phyloP scores from a whole-genome alignment of 2,329 filamentous ascomycete species.

The Verticillium nonalfalfae region DNA sequence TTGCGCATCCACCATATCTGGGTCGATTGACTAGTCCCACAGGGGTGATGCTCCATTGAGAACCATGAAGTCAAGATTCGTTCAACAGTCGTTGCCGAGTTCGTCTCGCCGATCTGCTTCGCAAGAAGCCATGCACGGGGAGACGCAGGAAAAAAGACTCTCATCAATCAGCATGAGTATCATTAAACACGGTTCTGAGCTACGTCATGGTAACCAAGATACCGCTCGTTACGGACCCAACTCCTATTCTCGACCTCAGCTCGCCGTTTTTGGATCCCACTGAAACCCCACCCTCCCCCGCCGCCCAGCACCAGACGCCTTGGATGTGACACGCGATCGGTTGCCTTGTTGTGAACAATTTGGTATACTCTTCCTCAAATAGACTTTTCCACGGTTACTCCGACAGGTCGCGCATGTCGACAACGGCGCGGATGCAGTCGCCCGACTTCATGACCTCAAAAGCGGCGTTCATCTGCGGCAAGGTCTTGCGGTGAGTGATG shows the following conservation, averaged over 20 bases:
- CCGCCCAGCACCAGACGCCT: background rate
- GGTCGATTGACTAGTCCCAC: too few relatives aligned
- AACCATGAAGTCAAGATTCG: too few relatives aligned
- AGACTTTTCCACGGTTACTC: background rate
- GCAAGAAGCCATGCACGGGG: background rate
- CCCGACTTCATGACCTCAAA: conserved; percentile 94
- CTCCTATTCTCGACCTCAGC: background rate
- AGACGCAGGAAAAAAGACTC: background rate
- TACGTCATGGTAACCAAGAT: background rate
- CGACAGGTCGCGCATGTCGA: conserved; percentile 49
- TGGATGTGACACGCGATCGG: background rate
- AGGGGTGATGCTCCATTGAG: too few relatives aligned
- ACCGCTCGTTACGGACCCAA: background rate
- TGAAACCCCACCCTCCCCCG: background rate
- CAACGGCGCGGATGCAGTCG: conserved; percentile 94
- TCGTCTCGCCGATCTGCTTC: background rate
- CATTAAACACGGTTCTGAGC: background rate
- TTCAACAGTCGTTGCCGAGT: background rate
- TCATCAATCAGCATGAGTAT: background rate
- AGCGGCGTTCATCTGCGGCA: conserved; percentile 79
- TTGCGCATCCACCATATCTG: too few relatives aligned
- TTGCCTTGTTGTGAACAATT: background rate
- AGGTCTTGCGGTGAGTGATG: conserved; percentile 88
- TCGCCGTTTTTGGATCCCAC: background rate
- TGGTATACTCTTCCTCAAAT: too few relatives aligned